Evolutionary conservation across 2,329 filamentous ascomycete species (phyloP).

Genomic region (Stagonosporopsis cucurbitacearum): DNA sequence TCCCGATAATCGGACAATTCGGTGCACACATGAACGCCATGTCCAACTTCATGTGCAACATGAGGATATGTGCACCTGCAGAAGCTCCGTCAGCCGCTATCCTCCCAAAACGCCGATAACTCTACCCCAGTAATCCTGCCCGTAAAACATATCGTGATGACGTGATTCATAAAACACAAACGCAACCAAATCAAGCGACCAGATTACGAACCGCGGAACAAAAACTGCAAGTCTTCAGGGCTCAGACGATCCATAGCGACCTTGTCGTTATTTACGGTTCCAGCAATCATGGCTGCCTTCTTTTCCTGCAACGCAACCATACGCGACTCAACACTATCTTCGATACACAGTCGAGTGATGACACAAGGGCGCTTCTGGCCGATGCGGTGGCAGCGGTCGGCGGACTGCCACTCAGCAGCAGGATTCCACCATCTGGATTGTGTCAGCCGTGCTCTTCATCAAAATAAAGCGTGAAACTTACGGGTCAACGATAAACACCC

Average conservation of each 20-base stretch:
- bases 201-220: slow-evolving; percentile 77
- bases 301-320: slow-evolving; percentile 98
- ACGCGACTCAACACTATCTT: slow-evolving; percentile 94
- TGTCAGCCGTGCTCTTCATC: slow-evolving; percentile 30
- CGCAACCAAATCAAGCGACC: slow-evolving; percentile 36
- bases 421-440: slow-evolving; percentile 90
- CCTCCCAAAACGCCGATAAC: neutral
- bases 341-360: slow-evolving; percentile 92
- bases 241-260: slow-evolving; percentile 89
- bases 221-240: slow-evolving; percentile 91
- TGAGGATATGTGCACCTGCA: neutral
- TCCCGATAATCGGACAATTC: neutral
- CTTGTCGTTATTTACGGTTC: slow-evolving; percentile 93
- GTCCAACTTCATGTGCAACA: neutral
- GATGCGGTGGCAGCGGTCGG: slow-evolving; percentile 85
- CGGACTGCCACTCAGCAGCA: slow-evolving; percentile 99
- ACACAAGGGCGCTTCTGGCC: slow-evolving; percentile 93
- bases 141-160: neutral
- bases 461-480: slow-evolving; percentile 55
- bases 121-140: neutral
- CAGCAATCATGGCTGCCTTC: slow-evolving; percentile 97
- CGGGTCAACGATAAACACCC: slow-evolving; percentile 96
- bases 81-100: too few species aligned
- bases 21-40: neutral
- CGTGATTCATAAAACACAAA: neutral